Evolutionary conservation across 371 early-diverging fungal species (phyloP), one percentile per base, ranked within the genome.

Genomic region (Cokeromyces recurvatus): DNA sequence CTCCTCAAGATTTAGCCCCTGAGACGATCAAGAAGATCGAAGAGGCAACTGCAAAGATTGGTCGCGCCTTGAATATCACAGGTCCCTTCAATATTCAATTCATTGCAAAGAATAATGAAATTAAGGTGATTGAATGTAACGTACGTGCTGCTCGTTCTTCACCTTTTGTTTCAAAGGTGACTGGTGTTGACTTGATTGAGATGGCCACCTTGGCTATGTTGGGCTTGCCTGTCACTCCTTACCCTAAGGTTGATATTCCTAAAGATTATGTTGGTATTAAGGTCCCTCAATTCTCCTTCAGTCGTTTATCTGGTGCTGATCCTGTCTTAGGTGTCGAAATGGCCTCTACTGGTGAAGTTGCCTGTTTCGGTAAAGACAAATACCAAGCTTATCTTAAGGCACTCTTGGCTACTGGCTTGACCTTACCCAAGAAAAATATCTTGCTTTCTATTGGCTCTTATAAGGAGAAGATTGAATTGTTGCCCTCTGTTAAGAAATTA

Each of bases 11-110:
- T 62, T 68, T 92, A 53, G 91, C 90, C 54, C 89, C 90, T 20
- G 87, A 87, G 47, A 94, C 94, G 0, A 85, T 92, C 24, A 72
- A 79, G 48, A 91, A 90, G 77, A 89, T 94, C 43, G 88, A 89
- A 53, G 73, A 66, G 32, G 92, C 91, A 14, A 90, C 94, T 3
- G 79, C 85, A 34, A 93, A 93, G 59, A 89, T 97, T 48, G 95
- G 86, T 38, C 84, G 82, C 52, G 93, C 93, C 2, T 68, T 97
- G 51, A 86, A 94, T 51, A 89, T 95, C 39, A 92, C 97, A 8
- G 97, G 97, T n/a, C 95, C 95, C n/a, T 89, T 81, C 79, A 97
- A 97, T 71, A 95, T 97, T 62, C 95, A 97, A 72, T 90, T 97
- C 55, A 94, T 97, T 59, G 91, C 91, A 66, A 91, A 92, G 79